phyloP scores from a whole-genome alignment of 352 stramenopile species.

The Phytophthora pseudosyringae region DNA sequence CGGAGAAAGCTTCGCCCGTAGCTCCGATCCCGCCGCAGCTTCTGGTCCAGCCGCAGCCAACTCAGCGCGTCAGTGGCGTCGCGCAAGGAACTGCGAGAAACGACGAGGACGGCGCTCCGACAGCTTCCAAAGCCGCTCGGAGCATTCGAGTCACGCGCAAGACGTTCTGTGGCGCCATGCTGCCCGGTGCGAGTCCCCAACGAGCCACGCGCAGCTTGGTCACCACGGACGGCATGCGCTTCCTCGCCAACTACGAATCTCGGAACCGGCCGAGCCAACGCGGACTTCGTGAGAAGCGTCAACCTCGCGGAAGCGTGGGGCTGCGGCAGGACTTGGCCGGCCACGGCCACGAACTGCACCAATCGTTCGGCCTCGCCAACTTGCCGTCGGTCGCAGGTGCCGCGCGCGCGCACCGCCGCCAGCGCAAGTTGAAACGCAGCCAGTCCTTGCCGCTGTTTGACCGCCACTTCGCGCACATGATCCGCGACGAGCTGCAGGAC shows the following conservation, averaged over 20 bases:
- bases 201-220: conserved; percentile 40
- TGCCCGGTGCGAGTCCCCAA: conserved; percentile 31
- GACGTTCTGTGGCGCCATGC: conserved; percentile 46
- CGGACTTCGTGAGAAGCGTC: conserved; percentile 5
- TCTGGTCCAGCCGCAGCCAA: not conserved
- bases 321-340: not conserved
- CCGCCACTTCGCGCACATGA: conserved; percentile 60
- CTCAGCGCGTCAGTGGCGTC: not conserved
- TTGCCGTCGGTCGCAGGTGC: conserved; percentile 5
- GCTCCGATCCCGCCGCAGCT: not conserved
- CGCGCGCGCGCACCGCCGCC: conserved; percentile 24
- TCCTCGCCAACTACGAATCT: conserved; percentile 64
- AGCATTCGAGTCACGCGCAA: conserved; percentile 39
- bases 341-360: conserved; percentile 19
- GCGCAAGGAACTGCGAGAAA: conserved; percentile 4
- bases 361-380: conserved; percentile 18
- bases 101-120: conserved; percentile 23
- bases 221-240: conserved; percentile 65
- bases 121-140: conserved; percentile 27
- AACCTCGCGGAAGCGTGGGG: conserved; percentile 12
- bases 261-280: conserved; percentile 24
- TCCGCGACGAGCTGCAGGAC: conserved; percentile 58
- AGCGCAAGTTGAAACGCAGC: conserved; percentile 61
- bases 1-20: not conserved
- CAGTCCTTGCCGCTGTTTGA: conserved; percentile 74